Evolutionary conservation across 257 asterid genomes (phyloP).

Genomic region (Haberlea rhodopensis): DNA sequence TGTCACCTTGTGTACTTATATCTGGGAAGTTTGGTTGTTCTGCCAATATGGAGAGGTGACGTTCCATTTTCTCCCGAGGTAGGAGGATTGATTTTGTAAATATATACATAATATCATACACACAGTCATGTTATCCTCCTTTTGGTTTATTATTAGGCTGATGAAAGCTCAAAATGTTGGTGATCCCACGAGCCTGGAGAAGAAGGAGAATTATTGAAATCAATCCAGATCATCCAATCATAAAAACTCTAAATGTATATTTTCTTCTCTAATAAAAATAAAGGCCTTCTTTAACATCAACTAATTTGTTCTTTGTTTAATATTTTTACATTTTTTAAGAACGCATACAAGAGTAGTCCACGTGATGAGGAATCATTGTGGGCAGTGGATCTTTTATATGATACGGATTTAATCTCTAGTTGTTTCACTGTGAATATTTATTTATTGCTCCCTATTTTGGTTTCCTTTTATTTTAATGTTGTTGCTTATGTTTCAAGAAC

Average conservation of each 20-base stretch:
- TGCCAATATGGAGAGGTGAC: constrained; percentile 97
- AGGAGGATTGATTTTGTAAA: too few relatives aligned
- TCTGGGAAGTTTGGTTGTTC: constrained; percentile 99
- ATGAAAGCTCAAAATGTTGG: constrained; percentile 90
- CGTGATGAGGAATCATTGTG: constrained; percentile 85
- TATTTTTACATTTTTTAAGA: constrained; percentile 36
- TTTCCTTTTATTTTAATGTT: too few relatives aligned
- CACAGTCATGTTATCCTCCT: constrained; percentile 8
- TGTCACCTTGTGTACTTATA: constrained; percentile 96
- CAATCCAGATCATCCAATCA: constrained; percentile 87
- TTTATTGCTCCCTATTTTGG: too few relatives aligned
- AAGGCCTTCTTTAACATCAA: background rate
- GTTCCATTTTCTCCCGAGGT: background rate
- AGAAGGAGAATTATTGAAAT: constrained; percentile 91
- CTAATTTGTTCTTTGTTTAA: background rate
- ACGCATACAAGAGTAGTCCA: constrained; percentile 68
- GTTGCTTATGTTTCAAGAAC: too few relatives aligned
- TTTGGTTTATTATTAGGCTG: constrained; percentile 49
- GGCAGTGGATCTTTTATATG: constrained; percentile 84
- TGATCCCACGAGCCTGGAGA: constrained; percentile 63
- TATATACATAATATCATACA: background rate
- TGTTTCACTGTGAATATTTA: constrained; percentile 76
- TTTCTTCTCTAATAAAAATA: constrained; percentile 8
- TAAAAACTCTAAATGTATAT: constrained; percentile 69
- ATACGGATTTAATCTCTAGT: constrained; percentile 83